A percentile compares a stretch with the other conserved stretches of the same genome.
phyloP scores from a whole-genome alignment of 202 grass and related monocot genomes.

The Zizania palustris region DNA sequence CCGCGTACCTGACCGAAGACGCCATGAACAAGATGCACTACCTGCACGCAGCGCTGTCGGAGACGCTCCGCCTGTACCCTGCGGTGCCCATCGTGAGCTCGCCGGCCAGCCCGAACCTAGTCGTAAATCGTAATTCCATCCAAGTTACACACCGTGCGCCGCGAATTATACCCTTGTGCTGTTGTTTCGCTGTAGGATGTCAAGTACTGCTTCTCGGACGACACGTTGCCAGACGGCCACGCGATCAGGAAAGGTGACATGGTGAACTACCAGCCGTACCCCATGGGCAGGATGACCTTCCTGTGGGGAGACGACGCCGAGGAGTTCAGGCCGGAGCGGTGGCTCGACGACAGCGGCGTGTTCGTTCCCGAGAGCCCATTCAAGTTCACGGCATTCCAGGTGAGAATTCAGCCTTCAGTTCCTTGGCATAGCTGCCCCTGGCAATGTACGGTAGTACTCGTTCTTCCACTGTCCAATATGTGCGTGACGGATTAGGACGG shows the following conservation, averaged over 20 bases:
- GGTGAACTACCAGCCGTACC: conserved; percentile 72
- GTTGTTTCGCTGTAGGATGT: conserved; percentile 31
- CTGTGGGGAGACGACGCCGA: conserved; percentile 76
- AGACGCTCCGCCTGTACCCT: conserved; percentile 76
- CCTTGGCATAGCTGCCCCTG: not conserved
- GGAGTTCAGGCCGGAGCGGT: conserved; percentile 70
- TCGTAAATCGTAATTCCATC: no score
- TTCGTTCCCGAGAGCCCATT: conserved; percentile 67
- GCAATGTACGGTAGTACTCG: not conserved
- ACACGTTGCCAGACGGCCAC: conserved; percentile 66
- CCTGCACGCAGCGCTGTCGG: conserved; percentile 63
- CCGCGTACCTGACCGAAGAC: conserved; percentile 48
- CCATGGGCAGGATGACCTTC: conserved; percentile 79
- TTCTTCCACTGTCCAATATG: no score
- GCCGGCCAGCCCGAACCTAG: not conserved
- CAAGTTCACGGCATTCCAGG: conserved; percentile 81
- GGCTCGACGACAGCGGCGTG: conserved; percentile 48
- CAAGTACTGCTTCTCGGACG: conserved; percentile 65
- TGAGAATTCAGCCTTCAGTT: conserved; percentile 6
- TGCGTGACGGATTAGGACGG: conserved; percentile 24
- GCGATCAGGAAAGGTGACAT: conserved; percentile 65
- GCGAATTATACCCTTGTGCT: not conserved
- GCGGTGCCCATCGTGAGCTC: conserved; percentile 56
- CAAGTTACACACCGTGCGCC: no score
- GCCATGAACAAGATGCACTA: conserved; percentile 72